Conservation (phyloP, 1,284 basidiomycete genomes). For the Cerioporus squamosus region DNA sequence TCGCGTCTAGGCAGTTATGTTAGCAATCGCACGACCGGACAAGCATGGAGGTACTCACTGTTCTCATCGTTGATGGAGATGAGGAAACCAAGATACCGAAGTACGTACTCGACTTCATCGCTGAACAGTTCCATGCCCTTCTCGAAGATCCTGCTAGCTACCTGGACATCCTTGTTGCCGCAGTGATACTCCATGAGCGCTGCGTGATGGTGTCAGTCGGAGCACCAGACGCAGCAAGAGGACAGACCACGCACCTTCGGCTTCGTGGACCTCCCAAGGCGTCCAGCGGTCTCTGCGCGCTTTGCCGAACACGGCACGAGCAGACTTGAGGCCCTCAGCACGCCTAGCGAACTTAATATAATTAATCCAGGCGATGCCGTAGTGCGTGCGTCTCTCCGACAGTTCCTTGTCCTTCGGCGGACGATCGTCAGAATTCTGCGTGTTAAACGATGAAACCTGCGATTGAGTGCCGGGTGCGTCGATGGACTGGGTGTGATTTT, state of each 20-base stretch:
- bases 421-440: conserved; percentile 50
- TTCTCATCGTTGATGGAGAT: conserved; percentile 96
- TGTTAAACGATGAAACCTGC: conserved; percentile 43
- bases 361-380: conserved; percentile 76
- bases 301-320: conserved; percentile 81
- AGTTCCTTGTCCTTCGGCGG: conserved; percentile 56
- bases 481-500: conserved; percentile 14
- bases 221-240: conserved; percentile 1
- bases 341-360: conserved; percentile 93
- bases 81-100: conserved; percentile 91
- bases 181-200: conserved; percentile 97
- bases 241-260: conserved; percentile 73
- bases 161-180: conserved; percentile 76
- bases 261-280: conserved; percentile 95
- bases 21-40: background rate
- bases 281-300: conserved; percentile 86
- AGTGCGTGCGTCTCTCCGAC: conserved; percentile 66
- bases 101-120: conserved; percentile 85
- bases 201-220: conserved; percentile 34
- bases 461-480: conserved; percentile 17
- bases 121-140: conserved; percentile 89
- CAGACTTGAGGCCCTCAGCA: conserved; percentile 84
- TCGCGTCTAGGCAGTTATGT: conserved; percentile 69
- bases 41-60: conserved; percentile 59
- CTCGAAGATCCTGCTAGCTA: conserved; percentile 94